Conservation (phyloP, 768 basidiomycete genomes). For the Podaxis pistillaris region DNA sequence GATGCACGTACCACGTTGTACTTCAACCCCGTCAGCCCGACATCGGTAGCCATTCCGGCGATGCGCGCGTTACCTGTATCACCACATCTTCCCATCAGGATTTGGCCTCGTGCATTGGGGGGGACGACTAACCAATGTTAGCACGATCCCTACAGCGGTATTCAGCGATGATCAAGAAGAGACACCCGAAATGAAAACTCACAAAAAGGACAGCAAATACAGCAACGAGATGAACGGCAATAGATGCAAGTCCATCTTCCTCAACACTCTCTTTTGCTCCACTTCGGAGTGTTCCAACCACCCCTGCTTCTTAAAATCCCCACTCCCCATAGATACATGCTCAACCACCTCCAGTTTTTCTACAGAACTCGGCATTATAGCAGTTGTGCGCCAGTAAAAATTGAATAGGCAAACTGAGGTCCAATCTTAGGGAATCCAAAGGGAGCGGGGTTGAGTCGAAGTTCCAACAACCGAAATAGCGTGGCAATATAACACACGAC, state of each 20-base stretch:
- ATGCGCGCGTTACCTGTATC: conserved; percentile 29
- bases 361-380: background rate
- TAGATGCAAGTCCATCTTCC: conserved; percentile 44
- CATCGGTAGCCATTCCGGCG: conserved; percentile 32
- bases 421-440: background rate
- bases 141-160: conserved; percentile 29
- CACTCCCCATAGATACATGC: conserved; percentile 1
- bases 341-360: background rate
- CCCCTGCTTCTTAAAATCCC: background rate
- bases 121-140: conserved; percentile 28
- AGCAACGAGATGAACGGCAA: conserved; percentile 43
- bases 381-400: background rate
- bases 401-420: background rate
- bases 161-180: background rate
- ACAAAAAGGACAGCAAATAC: conserved; percentile 47
- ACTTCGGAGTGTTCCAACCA: conserved; percentile 20
- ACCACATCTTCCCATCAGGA: background rate
- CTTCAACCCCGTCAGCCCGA: conserved; percentile 28
- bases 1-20: conserved; percentile 32
- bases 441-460: background rate
- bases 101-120: background rate
- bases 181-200: conserved; percentile 19
- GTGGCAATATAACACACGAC: background rate
- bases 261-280: conserved; percentile 28
- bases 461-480: background rate